Conservation (phyloP, 139 green algal species). For the Astrephomene gubernaculifera region DNA sequence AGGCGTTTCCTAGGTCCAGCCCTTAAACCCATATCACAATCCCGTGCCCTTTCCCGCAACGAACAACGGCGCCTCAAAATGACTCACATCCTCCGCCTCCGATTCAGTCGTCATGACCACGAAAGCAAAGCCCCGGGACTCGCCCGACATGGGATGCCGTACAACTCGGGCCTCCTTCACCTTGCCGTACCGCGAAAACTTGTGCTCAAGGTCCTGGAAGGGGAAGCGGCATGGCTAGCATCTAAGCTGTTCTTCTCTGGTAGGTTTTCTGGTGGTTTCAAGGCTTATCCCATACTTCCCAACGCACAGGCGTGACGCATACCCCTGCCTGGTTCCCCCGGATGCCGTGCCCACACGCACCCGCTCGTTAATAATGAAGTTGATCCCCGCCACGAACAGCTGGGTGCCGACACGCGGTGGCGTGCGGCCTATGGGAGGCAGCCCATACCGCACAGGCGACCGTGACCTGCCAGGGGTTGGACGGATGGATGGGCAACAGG, state of each 20-base stretch:
- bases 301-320: no score
- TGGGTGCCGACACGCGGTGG: constrained; percentile 54
- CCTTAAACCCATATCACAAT: no score
- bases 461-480: background rate
- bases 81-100: constrained; percentile 56
- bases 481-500: background rate
- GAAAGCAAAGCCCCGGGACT: constrained; percentile 75
- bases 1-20: no score
- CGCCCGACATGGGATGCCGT: constrained; percentile 61
- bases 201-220: constrained; percentile 24
- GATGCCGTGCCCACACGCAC: constrained; percentile 40
- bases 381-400: constrained; percentile 71
- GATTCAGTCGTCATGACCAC: constrained; percentile 69
- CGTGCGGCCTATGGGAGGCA: constrained; percentile 19
- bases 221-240: no score
- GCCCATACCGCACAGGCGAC: background rate
- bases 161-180: constrained; percentile 72
- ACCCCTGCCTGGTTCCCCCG: no score
- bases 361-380: constrained; percentile 67
- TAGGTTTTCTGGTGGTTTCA: no score
- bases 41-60: no score
- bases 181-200: constrained; percentile 13
- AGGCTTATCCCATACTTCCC: no score
- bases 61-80: no score
- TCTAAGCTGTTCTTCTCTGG: no score